Conservation (phyloP, 2,329 filamentous ascomycete genomes). For the Fusarium brachygibbosum region DNA sequence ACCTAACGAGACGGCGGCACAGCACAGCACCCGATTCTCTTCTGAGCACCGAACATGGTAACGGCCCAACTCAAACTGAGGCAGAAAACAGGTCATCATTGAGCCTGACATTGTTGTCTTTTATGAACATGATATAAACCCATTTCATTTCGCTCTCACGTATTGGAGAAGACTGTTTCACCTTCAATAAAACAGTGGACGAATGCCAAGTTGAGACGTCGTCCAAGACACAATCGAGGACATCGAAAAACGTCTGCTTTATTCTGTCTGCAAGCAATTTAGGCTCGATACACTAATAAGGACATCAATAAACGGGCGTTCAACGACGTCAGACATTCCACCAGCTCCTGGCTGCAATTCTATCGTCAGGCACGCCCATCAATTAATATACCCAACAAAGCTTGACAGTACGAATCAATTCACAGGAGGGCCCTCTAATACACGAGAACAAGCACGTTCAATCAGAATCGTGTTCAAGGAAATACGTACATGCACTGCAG, state of each 20-base stretch:
- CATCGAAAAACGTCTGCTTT: conserved; percentile 20
- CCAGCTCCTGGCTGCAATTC: not conserved
- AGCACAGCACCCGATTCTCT: conserved; percentile 18
- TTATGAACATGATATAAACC: not conserved
- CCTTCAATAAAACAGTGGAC: conserved; percentile 2
- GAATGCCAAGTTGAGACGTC: conserved; percentile 9
- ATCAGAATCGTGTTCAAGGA: not conserved
- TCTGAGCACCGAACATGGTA: conserved; percentile 11
- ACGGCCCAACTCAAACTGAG: conserved; percentile 15
- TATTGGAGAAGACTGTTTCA: conserved; percentile 9
- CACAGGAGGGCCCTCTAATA: conserved; percentile 1
- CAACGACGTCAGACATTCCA: conserved; percentile 29
- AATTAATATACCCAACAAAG: conserved; percentile 3
- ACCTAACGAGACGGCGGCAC: conserved; percentile 30
- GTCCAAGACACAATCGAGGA: conserved; percentile 10
- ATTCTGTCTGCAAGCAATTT: conserved; percentile 15
- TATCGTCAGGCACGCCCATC: not conserved
- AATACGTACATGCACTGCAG: conserved; percentile 2
- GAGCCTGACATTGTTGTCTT: conserved; percentile 1
- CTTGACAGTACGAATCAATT: conserved; percentile 26
- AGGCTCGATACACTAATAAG: conserved; percentile 12
- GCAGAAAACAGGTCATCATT: conserved; percentile 11
- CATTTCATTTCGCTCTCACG: not conserved
- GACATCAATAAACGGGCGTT: conserved; percentile 22
- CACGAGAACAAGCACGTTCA: not conserved